Evolutionary conservation across 2,329 filamentous ascomycete genomes (phyloP).

Genomic region (Scedosporium boydii): DNA sequence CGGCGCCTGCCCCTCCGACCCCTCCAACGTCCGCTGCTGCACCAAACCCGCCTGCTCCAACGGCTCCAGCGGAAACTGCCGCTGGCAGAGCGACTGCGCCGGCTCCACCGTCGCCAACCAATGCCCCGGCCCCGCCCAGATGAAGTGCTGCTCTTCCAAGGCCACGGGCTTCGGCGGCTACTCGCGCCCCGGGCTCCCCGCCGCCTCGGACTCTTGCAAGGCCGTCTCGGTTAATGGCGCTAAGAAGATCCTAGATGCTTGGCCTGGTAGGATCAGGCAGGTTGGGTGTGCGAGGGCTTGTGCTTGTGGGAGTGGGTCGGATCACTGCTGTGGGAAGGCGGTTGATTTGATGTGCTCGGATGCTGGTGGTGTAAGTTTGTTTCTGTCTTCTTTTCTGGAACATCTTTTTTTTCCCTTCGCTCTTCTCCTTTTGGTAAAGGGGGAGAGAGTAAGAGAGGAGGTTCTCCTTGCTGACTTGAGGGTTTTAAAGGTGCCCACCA

Average conservation of each 20-base stretch:
- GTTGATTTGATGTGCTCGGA: constrained; percentile 29
- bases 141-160: constrained; percentile 27
- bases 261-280: constrained; percentile 24
- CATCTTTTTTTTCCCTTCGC: too few species aligned
- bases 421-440: not conserved
- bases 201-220: constrained; percentile 23
- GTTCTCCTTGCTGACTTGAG: not conserved
- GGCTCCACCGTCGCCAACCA: constrained; percentile 18
- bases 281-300: constrained; percentile 24
- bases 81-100: constrained; percentile 27
- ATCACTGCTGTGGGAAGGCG: constrained; percentile 28
- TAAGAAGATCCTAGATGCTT: constrained; percentile 23
- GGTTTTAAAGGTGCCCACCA: constrained; percentile 19
- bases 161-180: constrained; percentile 25
- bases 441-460: not conserved
- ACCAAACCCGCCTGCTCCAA: constrained; percentile 26
- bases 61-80: constrained; percentile 23
- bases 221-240: constrained; percentile 24
- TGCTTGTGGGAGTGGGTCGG: constrained; percentile 20
- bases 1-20: constrained; percentile 27
- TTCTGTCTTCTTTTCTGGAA: too few species aligned
- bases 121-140: constrained; percentile 27
- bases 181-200: constrained; percentile 20
- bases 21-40: constrained; percentile 30
- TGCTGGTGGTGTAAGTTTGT: constrained; percentile 23